These are phyloP conservation scores for Pestalotiopsis sp. DNA, from an alignment of 2,329 filamentous ascomycete genomes.

Conservation along the genomic window DNA sequence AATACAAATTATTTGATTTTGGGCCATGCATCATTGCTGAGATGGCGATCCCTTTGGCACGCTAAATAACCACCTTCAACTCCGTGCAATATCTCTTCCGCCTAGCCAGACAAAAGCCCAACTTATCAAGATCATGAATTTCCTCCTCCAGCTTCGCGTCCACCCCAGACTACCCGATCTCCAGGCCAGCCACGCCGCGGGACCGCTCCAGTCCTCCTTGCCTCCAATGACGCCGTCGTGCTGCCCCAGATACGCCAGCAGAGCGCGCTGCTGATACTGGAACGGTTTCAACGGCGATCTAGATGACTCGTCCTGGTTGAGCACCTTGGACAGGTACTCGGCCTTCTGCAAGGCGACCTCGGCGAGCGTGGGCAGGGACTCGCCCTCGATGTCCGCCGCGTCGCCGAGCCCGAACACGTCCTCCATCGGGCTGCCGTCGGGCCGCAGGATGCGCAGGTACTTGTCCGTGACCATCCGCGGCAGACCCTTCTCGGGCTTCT, in stretches of 20 bases:
- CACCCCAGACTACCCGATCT: constrained; percentile 38
- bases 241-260: constrained; percentile 43
- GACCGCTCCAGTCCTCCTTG: constrained; percentile 40
- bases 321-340: constrained; percentile 32
- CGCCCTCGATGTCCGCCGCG: constrained; percentile 40
- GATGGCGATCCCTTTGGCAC: neutral
- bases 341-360: constrained; percentile 42
- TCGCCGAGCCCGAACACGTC: constrained; percentile 38
- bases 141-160: constrained; percentile 35
- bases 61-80: neutral
- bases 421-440: constrained; percentile 28
- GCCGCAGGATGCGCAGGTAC: constrained; percentile 26
- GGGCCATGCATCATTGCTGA: neutral
- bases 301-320: constrained; percentile 16
- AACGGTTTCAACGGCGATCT: constrained; percentile 27
- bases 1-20: neutral
- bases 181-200: constrained; percentile 46
- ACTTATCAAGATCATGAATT: constrained; percentile 34
- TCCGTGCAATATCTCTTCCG: constrained; percentile 33
- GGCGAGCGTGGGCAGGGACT: constrained; percentile 36
- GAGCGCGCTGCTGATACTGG: constrained; percentile 38
- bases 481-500: constrained; percentile 23
- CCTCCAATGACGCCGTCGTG: constrained; percentile 44
- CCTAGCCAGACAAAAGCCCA: constrained; percentile 35
- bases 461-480: constrained; percentile 21